phyloP scores from a whole-genome alignment of 352 stramenopile species.

The Phytophthora megakarya region DNA sequence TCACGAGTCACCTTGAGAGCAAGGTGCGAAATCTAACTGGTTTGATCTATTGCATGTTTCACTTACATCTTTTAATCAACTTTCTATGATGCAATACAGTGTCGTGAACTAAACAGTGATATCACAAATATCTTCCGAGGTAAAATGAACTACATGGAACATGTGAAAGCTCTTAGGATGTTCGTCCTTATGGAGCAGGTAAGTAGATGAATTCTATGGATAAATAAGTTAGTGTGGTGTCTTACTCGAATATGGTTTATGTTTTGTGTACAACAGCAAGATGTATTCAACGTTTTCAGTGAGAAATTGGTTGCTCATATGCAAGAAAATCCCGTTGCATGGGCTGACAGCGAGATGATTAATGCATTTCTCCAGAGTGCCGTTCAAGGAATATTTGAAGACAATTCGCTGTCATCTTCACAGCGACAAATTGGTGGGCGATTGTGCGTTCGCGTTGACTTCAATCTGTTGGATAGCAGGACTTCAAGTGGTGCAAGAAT shows the following conservation, averaged over 20 bases:
- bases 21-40: slow-evolving; percentile 20
- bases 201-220: neutral
- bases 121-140: slow-evolving; percentile 63
- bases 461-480: slow-evolving; percentile 45
- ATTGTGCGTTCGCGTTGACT: slow-evolving; percentile 55
- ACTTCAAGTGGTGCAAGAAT: slow-evolving; percentile 41
- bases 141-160: slow-evolving; percentile 53
- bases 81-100: slow-evolving; percentile 38
- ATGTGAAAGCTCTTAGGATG: slow-evolving; percentile 54
- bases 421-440: slow-evolving; percentile 49
- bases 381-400: slow-evolving; percentile 54
- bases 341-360: slow-evolving; percentile 61
- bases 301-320: slow-evolving; percentile 60
- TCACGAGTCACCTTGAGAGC: slow-evolving; percentile 39
- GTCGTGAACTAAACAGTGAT: slow-evolving; percentile 45
- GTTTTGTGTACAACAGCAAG: slow-evolving; percentile 50
- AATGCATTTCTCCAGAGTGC: slow-evolving; percentile 57
- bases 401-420: slow-evolving; percentile 44
- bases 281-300: slow-evolving; percentile 60
- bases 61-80: neutral
- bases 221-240: neutral
- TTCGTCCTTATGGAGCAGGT: slow-evolving; percentile 84
- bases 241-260: slow-evolving; percentile 1
- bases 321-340: slow-evolving; percentile 53
- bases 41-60: neutral